Evolutionary conservation across 2,329 filamentous ascomycete genomes (phyloP).

Genomic region (Lecanoromycetidae sp.): DNA sequence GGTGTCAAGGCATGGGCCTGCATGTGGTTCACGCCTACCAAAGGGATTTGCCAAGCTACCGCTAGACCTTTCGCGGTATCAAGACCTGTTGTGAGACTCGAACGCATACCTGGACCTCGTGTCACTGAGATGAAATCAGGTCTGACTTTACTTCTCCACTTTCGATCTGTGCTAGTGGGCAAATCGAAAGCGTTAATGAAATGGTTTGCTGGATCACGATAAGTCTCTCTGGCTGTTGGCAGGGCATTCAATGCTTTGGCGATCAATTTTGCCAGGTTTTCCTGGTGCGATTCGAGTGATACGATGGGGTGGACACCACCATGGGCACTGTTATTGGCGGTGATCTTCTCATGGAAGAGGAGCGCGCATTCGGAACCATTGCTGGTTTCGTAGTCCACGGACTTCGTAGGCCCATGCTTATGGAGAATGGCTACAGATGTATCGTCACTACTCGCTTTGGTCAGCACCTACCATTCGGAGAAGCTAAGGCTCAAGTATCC

Average conservation of each 20-base stretch:
- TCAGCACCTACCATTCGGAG: neutral
- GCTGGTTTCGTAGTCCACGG: too few relatives aligned
- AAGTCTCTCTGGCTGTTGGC: conserved; percentile 26
- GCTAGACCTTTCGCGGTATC: conserved; percentile 79
- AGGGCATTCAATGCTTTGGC: conserved; percentile 48
- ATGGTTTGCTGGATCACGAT: neutral
- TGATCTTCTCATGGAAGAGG: conserved; percentile 70
- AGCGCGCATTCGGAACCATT: conserved; percentile 33
- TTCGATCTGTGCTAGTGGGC: conserved; percentile 18
- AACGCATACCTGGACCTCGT: conserved; percentile 76
- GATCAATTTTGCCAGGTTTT: conserved; percentile 56
- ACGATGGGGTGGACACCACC: conserved; percentile 68
- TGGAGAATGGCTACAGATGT: conserved; percentile 77
- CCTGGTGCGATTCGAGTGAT: conserved; percentile 64
- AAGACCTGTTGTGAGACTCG: conserved; percentile 65
- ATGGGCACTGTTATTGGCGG: conserved; percentile 63
- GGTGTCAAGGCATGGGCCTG: conserved; percentile 89
- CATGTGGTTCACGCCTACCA: conserved; percentile 92
- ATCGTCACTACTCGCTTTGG: conserved; percentile 53
- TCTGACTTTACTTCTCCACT: conserved; percentile 30
- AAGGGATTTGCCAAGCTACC: conserved; percentile 67
- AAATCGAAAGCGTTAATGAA: too few relatives aligned
- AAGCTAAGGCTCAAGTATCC: neutral
- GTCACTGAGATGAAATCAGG: conserved; percentile 86
- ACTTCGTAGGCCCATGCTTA: too few relatives aligned